Conservation (phyloP, 1,139 yeast species). For the Suhomyces maxii region DNA sequence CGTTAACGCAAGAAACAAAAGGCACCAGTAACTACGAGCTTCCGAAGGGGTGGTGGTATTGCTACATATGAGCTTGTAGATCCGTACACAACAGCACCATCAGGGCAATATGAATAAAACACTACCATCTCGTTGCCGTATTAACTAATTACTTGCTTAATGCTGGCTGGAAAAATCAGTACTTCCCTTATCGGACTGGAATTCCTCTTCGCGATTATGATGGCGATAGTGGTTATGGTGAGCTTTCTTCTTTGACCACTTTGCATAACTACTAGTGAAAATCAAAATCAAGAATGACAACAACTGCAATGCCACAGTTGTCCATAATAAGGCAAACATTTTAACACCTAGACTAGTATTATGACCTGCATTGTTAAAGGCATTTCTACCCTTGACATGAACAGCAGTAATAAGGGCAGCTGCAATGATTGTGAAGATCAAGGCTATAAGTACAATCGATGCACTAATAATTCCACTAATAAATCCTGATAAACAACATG, state of each 20-base stretch:
- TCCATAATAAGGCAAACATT: conserved; percentile 66
- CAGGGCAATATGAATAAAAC: too few species aligned
- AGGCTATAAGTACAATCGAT: conserved; percentile 35
- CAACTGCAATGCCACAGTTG: conserved; percentile 50
- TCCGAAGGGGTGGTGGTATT: too few species aligned
- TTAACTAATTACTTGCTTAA: too few species aligned
- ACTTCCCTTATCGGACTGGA: conserved; percentile 3
- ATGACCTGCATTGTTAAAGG: conserved; percentile 50
- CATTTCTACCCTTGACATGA: conserved; percentile 59
- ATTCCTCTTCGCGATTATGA: conserved; percentile 1
- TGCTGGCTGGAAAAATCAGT: conserved; percentile 1
- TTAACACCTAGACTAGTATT: conserved; percentile 55
- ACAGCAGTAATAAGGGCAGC: conserved; percentile 67
- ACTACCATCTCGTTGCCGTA: too few species aligned
- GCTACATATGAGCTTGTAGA: too few species aligned
- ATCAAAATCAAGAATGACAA: conserved; percentile 18
- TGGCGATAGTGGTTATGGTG: background rate
- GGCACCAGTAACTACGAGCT: too few species aligned
- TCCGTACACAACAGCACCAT: too few species aligned
- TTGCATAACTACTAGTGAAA: conserved; percentile 6
- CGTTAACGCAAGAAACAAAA: too few species aligned
- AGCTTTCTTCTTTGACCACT: background rate
- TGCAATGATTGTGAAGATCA: conserved; percentile 55
- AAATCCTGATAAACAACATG: conserved; percentile 15
- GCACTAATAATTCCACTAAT: conserved; percentile 22